These are phyloP conservation scores for Xylaria acuta DNA, from an alignment of 495 filamentous ascomycete species.

Conservation along the genomic window DNA sequence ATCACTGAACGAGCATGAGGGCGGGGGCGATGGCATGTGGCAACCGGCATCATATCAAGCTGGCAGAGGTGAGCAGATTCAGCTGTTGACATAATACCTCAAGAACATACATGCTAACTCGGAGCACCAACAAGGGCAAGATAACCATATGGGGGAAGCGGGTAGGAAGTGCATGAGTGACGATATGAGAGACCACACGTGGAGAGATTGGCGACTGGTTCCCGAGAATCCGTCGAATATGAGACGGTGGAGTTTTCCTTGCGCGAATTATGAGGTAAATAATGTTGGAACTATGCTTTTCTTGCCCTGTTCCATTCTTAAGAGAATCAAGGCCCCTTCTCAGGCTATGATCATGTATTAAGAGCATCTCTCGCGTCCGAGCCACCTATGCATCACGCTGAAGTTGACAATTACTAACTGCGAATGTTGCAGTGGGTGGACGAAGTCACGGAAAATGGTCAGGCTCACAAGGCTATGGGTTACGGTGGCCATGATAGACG, in stretches of 20 bases:
- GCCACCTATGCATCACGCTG: not conserved
- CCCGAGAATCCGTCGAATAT: not conserved
- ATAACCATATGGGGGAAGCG: not conserved
- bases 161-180: not conserved
- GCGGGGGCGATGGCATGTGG: not conserved
- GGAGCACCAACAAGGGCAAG: not conserved
- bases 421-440: not conserved
- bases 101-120: not conserved
- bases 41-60: not conserved
- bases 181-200: not conserved
- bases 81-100: not conserved
- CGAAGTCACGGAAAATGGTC: not conserved
- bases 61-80: not conserved
- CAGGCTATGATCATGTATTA: not conserved
- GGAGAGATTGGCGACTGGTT: not conserved
- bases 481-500: not conserved
- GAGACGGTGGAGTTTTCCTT: slow-evolving; percentile 44
- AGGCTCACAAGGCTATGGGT: not conserved
- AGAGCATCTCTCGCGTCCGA: not conserved
- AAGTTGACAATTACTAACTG: not conserved
- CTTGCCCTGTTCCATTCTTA: not conserved
- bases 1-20: not conserved
- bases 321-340: too few species aligned
- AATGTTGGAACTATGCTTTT: not conserved
- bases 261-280: slow-evolving; percentile 22